phyloP scores from a whole-genome alignment of 2,329 filamentous ascomycete genomes.

The Hypoxylon sp. region DNA sequence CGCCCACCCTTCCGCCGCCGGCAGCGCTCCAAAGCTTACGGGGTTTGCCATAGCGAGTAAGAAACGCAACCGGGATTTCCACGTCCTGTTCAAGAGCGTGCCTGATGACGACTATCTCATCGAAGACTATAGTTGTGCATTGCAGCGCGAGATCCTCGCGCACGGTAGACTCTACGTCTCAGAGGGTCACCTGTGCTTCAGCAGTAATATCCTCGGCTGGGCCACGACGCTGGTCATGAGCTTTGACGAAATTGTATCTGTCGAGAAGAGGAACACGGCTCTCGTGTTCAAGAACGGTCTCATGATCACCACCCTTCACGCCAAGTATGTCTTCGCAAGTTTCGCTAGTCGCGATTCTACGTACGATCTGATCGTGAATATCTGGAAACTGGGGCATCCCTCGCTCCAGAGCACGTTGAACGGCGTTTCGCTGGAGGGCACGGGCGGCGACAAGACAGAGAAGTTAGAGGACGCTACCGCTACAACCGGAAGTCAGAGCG shows the following conservation, averaged over 20 bases:
- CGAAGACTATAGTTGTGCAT: slow-evolving; percentile 95
- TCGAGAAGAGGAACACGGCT: slow-evolving; percentile 96
- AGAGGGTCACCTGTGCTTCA: slow-evolving; percentile 97
- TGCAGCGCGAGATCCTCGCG: slow-evolving; percentile 93
- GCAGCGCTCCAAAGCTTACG: slow-evolving; percentile 77
- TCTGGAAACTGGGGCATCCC: slow-evolving; percentile 97
- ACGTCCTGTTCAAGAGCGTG: slow-evolving; percentile 91
- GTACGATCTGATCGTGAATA: slow-evolving; percentile 95
- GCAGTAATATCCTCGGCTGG: slow-evolving; percentile 98
- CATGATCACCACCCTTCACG: slow-evolving; percentile 94
- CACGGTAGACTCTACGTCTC: slow-evolving; percentile 96
- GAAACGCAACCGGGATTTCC: slow-evolving; percentile 95
- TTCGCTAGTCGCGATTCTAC: slow-evolving; percentile 94
- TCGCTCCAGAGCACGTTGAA: slow-evolving; percentile 90
- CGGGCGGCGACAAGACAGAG: slow-evolving; percentile 89
- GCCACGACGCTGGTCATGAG: slow-evolving; percentile 96
- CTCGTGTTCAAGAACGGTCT: slow-evolving; percentile 97
- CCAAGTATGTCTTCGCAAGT: slow-evolving; percentile 94
- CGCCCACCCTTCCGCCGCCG: slow-evolving; percentile 66
- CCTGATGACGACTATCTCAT: slow-evolving; percentile 98
- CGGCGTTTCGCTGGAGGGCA: slow-evolving; percentile 81
- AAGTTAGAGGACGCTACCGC: slow-evolving; percentile 69
- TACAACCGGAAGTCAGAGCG: slow-evolving; percentile 58
- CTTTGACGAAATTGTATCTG: slow-evolving; percentile 95
- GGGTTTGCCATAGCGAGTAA: slow-evolving; percentile 97